Percentiles rank a stretch among this genome's conserved stretches.
Conservation (phyloP, 2,329 filamentous ascomycete genomes). For the Talaromyces sp. region DNA sequence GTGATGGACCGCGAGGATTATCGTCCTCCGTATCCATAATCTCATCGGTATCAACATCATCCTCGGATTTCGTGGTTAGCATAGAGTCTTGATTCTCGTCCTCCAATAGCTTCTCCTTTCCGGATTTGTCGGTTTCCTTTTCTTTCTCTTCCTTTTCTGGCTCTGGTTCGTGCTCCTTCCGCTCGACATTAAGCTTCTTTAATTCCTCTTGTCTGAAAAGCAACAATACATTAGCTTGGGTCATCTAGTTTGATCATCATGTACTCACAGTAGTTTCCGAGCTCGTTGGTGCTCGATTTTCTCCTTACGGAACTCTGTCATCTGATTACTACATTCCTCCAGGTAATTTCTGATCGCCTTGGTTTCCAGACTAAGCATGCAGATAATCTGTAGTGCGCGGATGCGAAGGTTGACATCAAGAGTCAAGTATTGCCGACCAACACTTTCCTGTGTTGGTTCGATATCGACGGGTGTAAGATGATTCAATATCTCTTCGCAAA, state of each 20-base stretch:
- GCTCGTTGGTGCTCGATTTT: constrained; percentile 90
- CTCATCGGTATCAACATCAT: constrained; percentile 44
- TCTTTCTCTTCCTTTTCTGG: constrained; percentile 44
- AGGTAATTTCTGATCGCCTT: constrained; percentile 84
- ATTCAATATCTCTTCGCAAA: constrained; percentile 75
- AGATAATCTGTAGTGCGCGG: constrained; percentile 77
- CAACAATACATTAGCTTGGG: neutral
- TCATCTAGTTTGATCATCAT: neutral
- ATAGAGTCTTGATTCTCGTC: constrained; percentile 17
- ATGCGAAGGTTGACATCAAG: constrained; percentile 83
- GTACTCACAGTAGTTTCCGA: constrained; percentile 60
- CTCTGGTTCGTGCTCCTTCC: constrained; percentile 49
- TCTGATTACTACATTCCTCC: constrained; percentile 86
- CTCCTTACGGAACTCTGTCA: constrained; percentile 92
- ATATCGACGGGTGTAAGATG: constrained; percentile 76
- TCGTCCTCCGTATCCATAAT: constrained; percentile 71
- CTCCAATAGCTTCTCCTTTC: constrained; percentile 15
- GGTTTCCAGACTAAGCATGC: constrained; percentile 81
- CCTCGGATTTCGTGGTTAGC: constrained; percentile 9
- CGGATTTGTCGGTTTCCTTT: constrained; percentile 34
- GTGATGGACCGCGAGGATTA: constrained; percentile 54
- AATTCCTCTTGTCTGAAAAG: constrained; percentile 43
- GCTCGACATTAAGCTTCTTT: constrained; percentile 48
- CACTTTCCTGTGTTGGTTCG: constrained; percentile 73
- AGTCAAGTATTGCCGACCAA: constrained; percentile 67